Conservation (phyloP, 2,329 filamentous ascomycete species). For the Calonectria naviculata region DNA sequence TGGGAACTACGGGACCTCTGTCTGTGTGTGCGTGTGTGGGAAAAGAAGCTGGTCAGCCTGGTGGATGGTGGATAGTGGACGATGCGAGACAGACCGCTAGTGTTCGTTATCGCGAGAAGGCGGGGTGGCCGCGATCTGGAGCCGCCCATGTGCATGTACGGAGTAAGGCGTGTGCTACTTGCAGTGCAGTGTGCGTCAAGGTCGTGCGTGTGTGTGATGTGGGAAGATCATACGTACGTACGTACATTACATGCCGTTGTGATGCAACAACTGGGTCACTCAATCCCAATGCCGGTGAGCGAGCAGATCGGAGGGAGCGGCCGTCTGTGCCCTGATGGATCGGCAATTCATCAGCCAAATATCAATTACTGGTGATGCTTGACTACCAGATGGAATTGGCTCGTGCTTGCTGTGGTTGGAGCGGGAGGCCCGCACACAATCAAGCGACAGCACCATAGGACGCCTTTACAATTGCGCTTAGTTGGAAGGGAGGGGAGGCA, state of each 20-base stretch:
- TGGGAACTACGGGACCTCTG: conserved; percentile 8
- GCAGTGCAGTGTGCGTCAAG: conserved; percentile 8
- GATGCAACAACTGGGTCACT: neutral
- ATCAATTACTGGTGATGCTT: conserved; percentile 1
- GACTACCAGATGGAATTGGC: conserved; percentile 6
- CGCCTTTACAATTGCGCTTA: neutral
- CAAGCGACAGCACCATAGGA: too few species aligned
- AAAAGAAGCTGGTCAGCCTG: neutral
- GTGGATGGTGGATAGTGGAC: neutral
- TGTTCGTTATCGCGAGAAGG: conserved; percentile 21
- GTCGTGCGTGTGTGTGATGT: neutral
- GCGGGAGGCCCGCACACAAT: neutral
- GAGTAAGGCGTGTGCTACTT: conserved; percentile 8
- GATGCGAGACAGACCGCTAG: conserved; percentile 18
- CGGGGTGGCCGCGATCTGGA: conserved; percentile 20
- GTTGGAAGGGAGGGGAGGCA: neutral
- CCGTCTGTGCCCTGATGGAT: conserved; percentile 16
- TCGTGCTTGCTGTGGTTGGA: conserved; percentile 14
- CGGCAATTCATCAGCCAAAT: conserved; percentile 11
- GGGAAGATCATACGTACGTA: neutral
- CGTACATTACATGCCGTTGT: neutral
- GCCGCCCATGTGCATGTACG: conserved; percentile 11
- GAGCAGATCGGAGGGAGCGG: neutral
- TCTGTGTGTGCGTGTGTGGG: neutral
- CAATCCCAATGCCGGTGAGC: neutral